These are phyloP conservation scores for Monosporascus sp. DNA, from an alignment of 2,329 filamentous ascomycete species.

Conservation along the genomic window DNA sequence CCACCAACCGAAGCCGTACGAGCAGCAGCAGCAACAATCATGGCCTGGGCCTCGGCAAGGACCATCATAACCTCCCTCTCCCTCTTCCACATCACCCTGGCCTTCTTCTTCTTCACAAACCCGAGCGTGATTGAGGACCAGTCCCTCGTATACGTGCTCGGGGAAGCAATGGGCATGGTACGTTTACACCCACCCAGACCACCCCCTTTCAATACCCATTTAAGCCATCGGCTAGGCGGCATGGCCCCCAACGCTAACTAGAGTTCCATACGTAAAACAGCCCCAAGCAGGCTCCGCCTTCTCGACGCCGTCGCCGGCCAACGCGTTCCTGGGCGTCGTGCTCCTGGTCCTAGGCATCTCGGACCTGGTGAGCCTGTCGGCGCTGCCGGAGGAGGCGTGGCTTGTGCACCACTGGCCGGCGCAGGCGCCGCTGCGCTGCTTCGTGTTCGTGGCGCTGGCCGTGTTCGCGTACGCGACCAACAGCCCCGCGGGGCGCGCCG, in stretches of 20 bases:
- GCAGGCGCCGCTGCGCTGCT: constrained; percentile 52
- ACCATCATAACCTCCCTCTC: constrained; percentile 77
- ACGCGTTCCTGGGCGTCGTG: constrained; percentile 67
- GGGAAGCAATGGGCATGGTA: constrained; percentile 80
- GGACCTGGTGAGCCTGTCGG: constrained; percentile 61
- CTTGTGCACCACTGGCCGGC: constrained; percentile 59
- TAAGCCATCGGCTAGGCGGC: not conserved
- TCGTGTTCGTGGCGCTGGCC: constrained; percentile 49
- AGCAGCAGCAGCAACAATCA: constrained; percentile 34
- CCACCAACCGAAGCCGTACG: not conserved
- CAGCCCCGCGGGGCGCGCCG: constrained; percentile 27
- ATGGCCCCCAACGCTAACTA: constrained; percentile 1
- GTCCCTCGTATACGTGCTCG: constrained; percentile 72
- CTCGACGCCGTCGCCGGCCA: constrained; percentile 61
- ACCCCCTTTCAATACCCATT: not conserved
- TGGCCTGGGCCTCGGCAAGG: constrained; percentile 76
- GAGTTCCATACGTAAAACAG: constrained; percentile 30
- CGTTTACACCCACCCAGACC: constrained; percentile 12
- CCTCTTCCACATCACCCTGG: constrained; percentile 78
- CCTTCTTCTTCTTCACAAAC: constrained; percentile 73
- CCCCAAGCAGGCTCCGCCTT: constrained; percentile 59
- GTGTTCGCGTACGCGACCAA: constrained; percentile 46
- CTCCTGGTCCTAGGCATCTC: constrained; percentile 55
- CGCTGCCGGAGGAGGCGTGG: constrained; percentile 62
- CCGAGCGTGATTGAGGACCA: constrained; percentile 72